Percentiles rank a stretch among this genome's conserved stretches.
phyloP scores from a whole-genome alignment of 1,284 basidiomycete genomes.

The Ustilago shanxiensis region DNA sequence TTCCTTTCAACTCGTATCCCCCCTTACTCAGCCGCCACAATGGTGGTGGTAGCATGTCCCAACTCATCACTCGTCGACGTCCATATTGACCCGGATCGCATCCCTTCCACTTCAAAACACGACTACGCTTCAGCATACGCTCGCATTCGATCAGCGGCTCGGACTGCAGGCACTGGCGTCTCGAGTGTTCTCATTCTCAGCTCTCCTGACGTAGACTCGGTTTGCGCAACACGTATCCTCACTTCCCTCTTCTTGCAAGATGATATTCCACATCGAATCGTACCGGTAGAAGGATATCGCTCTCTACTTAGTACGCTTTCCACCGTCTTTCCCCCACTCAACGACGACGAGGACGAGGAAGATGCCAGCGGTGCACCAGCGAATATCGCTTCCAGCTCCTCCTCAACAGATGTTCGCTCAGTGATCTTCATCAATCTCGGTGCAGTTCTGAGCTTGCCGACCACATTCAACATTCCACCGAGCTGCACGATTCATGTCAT shows the following conservation, averaged over 20 bases:
- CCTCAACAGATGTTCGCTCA: conserved; percentile 80
- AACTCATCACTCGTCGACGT: conserved; percentile 40
- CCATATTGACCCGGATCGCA: conserved; percentile 33
- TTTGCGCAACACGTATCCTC: conserved; percentile 89
- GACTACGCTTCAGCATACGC: conserved; percentile 65
- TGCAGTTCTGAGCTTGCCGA: conserved; percentile 83
- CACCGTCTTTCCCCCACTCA: conserved; percentile 36
- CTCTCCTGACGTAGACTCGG: conserved; percentile 87
- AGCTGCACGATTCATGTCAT: conserved; percentile 82
- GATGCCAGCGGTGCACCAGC: neutral
- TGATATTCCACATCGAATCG: conserved; percentile 88
- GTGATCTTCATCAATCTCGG: conserved; percentile 94
- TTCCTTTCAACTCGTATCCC: neutral
- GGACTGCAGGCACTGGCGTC: conserved; percentile 42
- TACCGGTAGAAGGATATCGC: conserved; percentile 87
- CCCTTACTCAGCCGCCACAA: neutral
- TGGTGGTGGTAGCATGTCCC: conserved; percentile 49
- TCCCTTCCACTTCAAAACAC: conserved; percentile 21
- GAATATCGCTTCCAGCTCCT: conserved; percentile 11
- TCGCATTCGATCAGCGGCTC: conserved; percentile 50
- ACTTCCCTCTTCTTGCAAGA: conserved; percentile 91
- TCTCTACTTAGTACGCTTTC: conserved; percentile 40
- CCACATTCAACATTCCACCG: conserved; percentile 70
- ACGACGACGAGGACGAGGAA: conserved; percentile 12
- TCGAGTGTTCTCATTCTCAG: conserved; percentile 81